Base-by-base conservation (phyloP, 2,329 filamentous ascomycete species). In the Daldinia eschscholtzii region DNA sequence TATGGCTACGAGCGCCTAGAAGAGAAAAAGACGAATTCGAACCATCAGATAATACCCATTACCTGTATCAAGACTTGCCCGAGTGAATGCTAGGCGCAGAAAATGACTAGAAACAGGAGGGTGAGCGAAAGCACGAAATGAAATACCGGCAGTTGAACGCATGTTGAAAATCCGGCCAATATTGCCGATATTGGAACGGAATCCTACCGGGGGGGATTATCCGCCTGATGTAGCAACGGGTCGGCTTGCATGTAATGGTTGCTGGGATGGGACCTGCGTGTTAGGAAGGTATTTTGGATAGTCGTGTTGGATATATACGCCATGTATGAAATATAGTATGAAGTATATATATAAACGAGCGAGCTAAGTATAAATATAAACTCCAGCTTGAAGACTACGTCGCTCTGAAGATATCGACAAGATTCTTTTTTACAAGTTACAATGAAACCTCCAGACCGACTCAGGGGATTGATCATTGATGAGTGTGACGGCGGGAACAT, bases 181-280 rank as follows among this genome's bases (percentile, higher is more conserved):
- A 64, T 39, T 68, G 63, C 65, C 65, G 65, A 68, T 66, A 66
- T 63, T 65, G 60, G 68, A 66, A 68, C 68, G 61, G 65, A 64
- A 68, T 66, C 62, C 65, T 64, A 62, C 62, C 33, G 33, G 35
- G 60, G 65, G 48, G 57, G 58, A n/a, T 48, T 35, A 33, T 52
- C 65, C 65, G 65, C 44, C 57, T 64, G 50, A 68, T 64, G 68
- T 68, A 66, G 62, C 48, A 64, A 62, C 56, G 53, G 61, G 33
- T 65, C 60, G 42, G 39, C 56, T 63, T 48, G 64, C 59, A 67
- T 60, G 28, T 12, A 44, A 55, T 53, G 48, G 46, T 39, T 68
- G 41, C 61, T 57, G 61, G n/a, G 42, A 65, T 44, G 64, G 57
- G 61, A 68, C 42, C 12, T 55, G 52, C 18, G 33, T 18, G 33